Evolutionary conservation across 306 rosid species (phyloP).

Genomic region (Gleditsia sinensis): DNA sequence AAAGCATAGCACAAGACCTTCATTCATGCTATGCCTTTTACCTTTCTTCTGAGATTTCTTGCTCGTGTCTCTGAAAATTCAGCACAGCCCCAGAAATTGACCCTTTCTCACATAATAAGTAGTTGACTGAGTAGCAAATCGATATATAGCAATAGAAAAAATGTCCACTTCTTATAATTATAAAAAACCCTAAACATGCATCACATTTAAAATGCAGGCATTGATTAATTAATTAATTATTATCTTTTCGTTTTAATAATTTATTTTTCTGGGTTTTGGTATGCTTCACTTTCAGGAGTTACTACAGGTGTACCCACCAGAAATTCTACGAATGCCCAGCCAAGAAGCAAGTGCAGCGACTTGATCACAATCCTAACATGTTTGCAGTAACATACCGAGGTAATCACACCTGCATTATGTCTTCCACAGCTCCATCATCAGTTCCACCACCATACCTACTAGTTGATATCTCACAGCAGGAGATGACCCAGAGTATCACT

Average conservation of each 20-base stretch:
- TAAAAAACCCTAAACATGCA: no score
- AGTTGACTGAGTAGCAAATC: conserved; percentile 6
- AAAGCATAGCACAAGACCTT: not conserved
- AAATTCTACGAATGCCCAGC: conserved; percentile 66
- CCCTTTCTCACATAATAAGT: conserved; percentile 27
- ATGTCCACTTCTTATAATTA: no score
- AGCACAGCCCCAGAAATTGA: not conserved
- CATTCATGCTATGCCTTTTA: not conserved
- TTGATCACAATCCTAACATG: conserved; percentile 53
- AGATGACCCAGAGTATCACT: not conserved
- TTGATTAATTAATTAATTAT: no score
- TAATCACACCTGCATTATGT: conserved; percentile 67
- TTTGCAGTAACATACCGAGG: conserved; percentile 63
- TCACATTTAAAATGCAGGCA: no score
- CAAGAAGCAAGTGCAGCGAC: conserved; percentile 76
- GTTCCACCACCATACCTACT: conserved; percentile 29
- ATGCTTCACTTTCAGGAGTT: conserved; percentile 47
- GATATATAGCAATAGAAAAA: no score
- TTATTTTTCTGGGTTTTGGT: not conserved
- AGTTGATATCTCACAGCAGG: not conserved
- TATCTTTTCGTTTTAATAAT: no score
- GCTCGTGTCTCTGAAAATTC: conserved; percentile 28
- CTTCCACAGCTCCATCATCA: conserved; percentile 80
- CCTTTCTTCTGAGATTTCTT: conserved; percentile 18
- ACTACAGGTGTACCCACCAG: conserved; percentile 89